Conservation (phyloP, 2,329 filamentous ascomycete genomes). For the Sporothrix pallida region DNA sequence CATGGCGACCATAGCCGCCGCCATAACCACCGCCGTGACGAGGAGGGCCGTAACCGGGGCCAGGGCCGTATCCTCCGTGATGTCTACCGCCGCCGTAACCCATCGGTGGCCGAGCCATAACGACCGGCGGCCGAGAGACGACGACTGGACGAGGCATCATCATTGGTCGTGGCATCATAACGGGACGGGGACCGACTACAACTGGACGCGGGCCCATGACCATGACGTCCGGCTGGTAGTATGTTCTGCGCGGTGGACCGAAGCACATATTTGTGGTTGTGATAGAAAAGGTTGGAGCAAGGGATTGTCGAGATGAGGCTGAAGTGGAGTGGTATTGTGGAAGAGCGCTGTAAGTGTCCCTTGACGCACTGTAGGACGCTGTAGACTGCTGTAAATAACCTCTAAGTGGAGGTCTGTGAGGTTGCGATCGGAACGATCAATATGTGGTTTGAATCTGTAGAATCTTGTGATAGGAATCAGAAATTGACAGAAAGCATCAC, state of each 20-base stretch:
- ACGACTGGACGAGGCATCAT: constrained; percentile 24
- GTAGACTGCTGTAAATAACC: background rate
- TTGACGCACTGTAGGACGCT: background rate
- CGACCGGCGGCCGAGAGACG: background rate
- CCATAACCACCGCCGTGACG: constrained; percentile 7
- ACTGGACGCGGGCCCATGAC: constrained; percentile 16
- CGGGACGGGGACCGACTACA: constrained; percentile 23
- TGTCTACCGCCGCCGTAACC: constrained; percentile 19
- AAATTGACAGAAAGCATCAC: background rate
- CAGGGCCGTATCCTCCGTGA: background rate
- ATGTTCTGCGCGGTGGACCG: constrained; percentile 18
- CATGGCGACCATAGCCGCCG: background rate
- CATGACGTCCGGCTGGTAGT: constrained; percentile 16
- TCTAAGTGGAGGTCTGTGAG: background rate
- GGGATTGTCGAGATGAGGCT: background rate
- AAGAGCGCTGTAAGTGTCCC: background rate
- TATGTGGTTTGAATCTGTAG: background rate
- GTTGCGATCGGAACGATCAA: background rate
- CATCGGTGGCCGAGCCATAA: background rate
- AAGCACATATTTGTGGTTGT: constrained; percentile 27
- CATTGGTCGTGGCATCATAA: constrained; percentile 16
- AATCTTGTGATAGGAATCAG: background rate
- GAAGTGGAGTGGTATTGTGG: background rate
- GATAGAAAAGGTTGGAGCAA: background rate
- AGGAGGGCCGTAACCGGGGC: background rate